Evolutionary conservation across 139 green algal genomes (phyloP), one percentile per base, ranked within the genome.

Genomic region (Haematococcus sp.): DNA sequence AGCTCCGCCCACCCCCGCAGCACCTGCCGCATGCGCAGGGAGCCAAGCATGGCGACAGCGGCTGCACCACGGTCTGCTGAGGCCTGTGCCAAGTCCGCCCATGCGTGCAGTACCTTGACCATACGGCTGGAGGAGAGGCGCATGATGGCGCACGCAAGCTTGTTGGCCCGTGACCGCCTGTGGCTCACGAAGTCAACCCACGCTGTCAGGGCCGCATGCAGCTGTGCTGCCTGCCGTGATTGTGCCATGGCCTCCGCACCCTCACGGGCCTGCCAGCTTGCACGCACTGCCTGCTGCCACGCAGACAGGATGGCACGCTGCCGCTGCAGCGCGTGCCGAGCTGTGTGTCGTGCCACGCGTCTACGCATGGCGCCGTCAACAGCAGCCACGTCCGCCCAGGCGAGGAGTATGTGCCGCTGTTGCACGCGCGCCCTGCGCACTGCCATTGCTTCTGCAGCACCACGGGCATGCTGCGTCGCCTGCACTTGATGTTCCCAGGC

Each of bases 11-110:
- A 49, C 11, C 7, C 40, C 11, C 40, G 40, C 40, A 49, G 11
- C 4, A 52, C 63, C 63, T 51, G 63, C 63, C 25, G 31, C 31
- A 31, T 4, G 30, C 63, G 63, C 31, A 69, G 63, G 4, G 15
- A 28, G 31, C 22, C 4, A 56, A 86, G 66, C 76, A 81, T 84
- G 28, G 32, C 64, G 22, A 65, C 58, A 35, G 58, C 58, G 34
- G 40, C 40, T 7, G 7, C 7, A 19, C 7, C 40, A 11, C 40
- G n/a, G n/a, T 33, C 58, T 35, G 11, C 7, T 40, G n/a, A 28
- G n/a, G 3, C 9, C 58, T 65, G 23, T 5, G 23, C 31, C 16
- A 52, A 17, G n/a, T 30, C 63, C 4, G 17, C 32, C 31, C 40
- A 49, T 11, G 40, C 40, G 11, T 49, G 40, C 40, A 49, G 40